Conservation (phyloP, 1,139 yeast genomes). For the Petasospora fabianii region DNA sequence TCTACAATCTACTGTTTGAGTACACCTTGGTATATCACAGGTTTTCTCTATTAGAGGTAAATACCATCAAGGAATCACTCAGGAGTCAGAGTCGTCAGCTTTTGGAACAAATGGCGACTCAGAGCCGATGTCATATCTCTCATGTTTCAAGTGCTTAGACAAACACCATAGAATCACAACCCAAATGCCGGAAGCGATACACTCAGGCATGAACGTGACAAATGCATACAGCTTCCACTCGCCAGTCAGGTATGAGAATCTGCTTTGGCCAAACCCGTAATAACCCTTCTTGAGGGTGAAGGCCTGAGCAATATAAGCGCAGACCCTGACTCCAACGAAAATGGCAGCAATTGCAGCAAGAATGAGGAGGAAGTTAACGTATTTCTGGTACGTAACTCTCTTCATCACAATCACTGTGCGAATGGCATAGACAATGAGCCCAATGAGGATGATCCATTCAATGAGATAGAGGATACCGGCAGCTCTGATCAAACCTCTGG, state of each 20-base stretch:
- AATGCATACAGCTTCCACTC: conserved; percentile 5
- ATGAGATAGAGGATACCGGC: too few species aligned
- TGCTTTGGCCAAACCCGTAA: background rate
- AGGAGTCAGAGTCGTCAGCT: too few species aligned
- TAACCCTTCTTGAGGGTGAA: conserved; percentile 1
- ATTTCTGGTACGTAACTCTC: conserved; percentile 2
- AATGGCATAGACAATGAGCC: too few species aligned
- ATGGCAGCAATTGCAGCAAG: background rate
- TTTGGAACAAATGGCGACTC: too few species aligned
- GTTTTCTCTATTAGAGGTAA: too few species aligned
- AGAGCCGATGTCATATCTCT: too few species aligned
- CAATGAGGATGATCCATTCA: too few species aligned
- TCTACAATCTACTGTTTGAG: too few species aligned
- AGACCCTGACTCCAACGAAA: conserved; percentile 4
- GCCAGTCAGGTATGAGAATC: conserved; percentile 5
- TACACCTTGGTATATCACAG: too few species aligned
- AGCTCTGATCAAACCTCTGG: too few species aligned
- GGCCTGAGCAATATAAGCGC: background rate
- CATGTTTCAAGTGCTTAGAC: conserved; percentile 3
- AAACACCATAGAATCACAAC: conserved; percentile 5
- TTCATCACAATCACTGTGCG: background rate
- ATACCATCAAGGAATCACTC: too few species aligned
- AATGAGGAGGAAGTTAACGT: background rate
- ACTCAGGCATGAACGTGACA: conserved; percentile 5
- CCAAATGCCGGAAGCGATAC: conserved; percentile 4